Conservation (phyloP, 2,329 filamentous ascomycete species). For the Colletotrichum aenigma region DNA sequence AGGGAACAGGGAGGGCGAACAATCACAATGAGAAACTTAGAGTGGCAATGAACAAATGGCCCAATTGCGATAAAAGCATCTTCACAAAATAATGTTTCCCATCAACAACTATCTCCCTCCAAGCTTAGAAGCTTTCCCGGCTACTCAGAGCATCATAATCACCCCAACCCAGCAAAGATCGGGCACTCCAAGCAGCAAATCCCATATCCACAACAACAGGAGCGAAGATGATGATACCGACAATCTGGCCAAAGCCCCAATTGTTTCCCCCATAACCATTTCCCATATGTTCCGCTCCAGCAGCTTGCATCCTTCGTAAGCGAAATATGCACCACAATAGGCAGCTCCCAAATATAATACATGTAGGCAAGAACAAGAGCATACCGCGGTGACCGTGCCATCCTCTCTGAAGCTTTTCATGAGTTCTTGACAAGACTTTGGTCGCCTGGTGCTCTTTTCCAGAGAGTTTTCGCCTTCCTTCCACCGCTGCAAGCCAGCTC, state of each 20-base stretch:
- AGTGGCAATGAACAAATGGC: background rate
- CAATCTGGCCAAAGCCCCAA: slow-evolving; percentile 21
- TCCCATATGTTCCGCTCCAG: background rate
- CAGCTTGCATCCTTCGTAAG: background rate
- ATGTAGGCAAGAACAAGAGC: background rate
- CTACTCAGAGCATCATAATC: background rate
- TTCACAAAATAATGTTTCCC: background rate
- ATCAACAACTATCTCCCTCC: background rate
- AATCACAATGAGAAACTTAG: too few species aligned
- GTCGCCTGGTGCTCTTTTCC: background rate
- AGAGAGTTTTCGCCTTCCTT: background rate
- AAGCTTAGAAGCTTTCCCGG: background rate
- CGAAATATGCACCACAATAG: background rate
- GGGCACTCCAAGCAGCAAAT: background rate
- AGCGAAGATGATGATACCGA: background rate
- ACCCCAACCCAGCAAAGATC: background rate
- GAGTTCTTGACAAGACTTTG: background rate
- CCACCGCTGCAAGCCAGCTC: background rate
- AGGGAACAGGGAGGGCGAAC: too few species aligned
- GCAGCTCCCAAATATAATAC: background rate
- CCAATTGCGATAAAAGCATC: slow-evolving; percentile 16
- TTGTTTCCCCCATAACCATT: background rate
- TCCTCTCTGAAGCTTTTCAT: background rate
- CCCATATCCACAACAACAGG: background rate
- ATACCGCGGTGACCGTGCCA: background rate